Percentiles rank a stretch among this genome's conserved stretches.
phyloP scores from a whole-genome alignment of 495 filamentous ascomycete species.

The Penicillium canariense region DNA sequence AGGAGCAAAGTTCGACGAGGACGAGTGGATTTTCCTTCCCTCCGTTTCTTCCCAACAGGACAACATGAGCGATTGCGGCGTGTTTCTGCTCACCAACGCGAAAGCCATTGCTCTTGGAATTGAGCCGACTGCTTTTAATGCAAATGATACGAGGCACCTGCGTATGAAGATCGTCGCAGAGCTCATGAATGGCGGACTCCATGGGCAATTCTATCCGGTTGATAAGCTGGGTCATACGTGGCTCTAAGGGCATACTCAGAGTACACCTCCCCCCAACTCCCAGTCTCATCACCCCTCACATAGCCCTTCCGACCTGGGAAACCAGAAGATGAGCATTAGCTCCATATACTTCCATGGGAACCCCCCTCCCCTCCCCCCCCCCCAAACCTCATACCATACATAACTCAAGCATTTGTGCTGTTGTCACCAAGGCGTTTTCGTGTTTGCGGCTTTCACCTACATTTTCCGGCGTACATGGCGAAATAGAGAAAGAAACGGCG shows the following conservation, averaged over 20 bases:
- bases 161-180: conserved; percentile 66
- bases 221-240: conserved; percentile 18
- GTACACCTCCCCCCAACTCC: background rate
- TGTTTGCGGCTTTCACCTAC: conserved; percentile 1
- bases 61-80: conserved; percentile 78
- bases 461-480: conserved; percentile 21
- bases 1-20: conserved; percentile 50
- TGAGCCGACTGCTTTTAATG: conserved; percentile 56
- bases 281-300: background rate
- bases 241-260: conserved; percentile 19
- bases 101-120: conserved; percentile 65
- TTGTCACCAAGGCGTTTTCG: conserved; percentile 12
- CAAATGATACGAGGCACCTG: conserved; percentile 56
- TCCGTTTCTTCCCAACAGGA: conserved; percentile 54
- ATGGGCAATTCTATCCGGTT: conserved; percentile 39
- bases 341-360: background rate
- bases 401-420: background rate
- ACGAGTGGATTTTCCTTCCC: conserved; percentile 59
- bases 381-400: conserved; percentile 3
- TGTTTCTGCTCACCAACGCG: conserved; percentile 73
- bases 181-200: conserved; percentile 64
- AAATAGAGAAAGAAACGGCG: conserved; percentile 12
- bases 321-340: too few relatives aligned
- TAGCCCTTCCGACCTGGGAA: background rate
- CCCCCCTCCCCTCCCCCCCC: background rate